Conservation (phyloP, 495 filamentous ascomycete genomes). For the Filosporella fistucella region DNA sequence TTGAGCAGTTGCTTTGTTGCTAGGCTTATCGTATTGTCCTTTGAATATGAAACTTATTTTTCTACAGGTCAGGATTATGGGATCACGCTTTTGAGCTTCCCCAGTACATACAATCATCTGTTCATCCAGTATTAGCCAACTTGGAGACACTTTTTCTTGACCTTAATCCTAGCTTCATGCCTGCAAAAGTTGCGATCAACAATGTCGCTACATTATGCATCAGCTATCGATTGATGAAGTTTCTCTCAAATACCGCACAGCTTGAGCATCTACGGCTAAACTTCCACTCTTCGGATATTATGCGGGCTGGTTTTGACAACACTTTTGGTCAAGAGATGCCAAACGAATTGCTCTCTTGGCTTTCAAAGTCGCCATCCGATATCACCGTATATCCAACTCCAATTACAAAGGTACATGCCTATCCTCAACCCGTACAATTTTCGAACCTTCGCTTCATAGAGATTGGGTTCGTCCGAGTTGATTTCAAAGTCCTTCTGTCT, state of each 20-base stretch:
- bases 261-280: slow-evolving; percentile 36
- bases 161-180: slow-evolving; percentile 3
- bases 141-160: slow-evolving; percentile 36
- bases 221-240: slow-evolving; percentile 19
- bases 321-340: slow-evolving; percentile 6
- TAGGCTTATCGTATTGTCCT: too few relatives aligned
- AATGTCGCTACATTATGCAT: background rate
- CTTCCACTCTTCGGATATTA: slow-evolving; percentile 19
- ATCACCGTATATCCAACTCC: slow-evolving; percentile 7
- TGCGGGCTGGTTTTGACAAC: too few relatives aligned
- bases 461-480: slow-evolving; percentile 28
- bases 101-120: slow-evolving; percentile 18
- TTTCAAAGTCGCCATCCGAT: slow-evolving; percentile 6
- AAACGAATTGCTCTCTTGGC: slow-evolving; percentile 21
- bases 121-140: slow-evolving; percentile 26
- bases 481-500: slow-evolving; percentile 18
- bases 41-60: too few relatives aligned
- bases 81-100: slow-evolving; percentile 33
- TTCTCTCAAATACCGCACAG: slow-evolving; percentile 25
- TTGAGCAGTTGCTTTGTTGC: too few relatives aligned
- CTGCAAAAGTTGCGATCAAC: background rate
- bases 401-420: slow-evolving; percentile 1
- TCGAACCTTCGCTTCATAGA: slow-evolving; percentile 31
- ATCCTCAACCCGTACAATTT: slow-evolving; percentile 18
- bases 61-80: slow-evolving; percentile 6